These are phyloP conservation scores for Fusarium siculi DNA, from an alignment of 2,329 filamentous ascomycete species.

Conservation along the genomic window DNA sequence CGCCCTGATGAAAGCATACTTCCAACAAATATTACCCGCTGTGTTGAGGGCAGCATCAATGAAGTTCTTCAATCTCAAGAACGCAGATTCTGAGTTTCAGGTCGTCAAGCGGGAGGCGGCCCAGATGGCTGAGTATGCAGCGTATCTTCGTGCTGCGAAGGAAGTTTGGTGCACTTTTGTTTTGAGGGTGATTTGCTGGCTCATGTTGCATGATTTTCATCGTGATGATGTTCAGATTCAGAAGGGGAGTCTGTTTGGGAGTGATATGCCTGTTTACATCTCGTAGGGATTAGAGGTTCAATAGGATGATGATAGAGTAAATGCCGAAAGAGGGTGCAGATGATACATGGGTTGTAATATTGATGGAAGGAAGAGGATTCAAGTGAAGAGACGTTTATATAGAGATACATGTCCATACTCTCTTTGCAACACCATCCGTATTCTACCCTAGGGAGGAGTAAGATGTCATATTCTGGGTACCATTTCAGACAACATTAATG, in stretches of 20 bases:
- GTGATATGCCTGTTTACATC: slow-evolving; percentile 11
- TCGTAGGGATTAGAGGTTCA: not conserved
- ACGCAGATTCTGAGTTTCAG: slow-evolving; percentile 4
- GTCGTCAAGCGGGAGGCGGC: not conserved
- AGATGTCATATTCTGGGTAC: too few species aligned
- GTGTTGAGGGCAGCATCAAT: not conserved
- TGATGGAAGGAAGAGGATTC: too few species aligned
- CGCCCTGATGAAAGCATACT: not conserved
- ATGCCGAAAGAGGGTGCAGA: not conserved
- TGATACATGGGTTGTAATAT: too few species aligned
- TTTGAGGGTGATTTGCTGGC: slow-evolving; percentile 19
- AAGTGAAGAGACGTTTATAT: not conserved
- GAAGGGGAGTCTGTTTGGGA: slow-evolving; percentile 6
- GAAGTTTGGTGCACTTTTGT: slow-evolving; percentile 8
- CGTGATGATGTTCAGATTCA: slow-evolving; percentile 5
- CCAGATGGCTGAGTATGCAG: slow-evolving; percentile 1
- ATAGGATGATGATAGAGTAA: too few species aligned
- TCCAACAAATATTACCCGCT: not conserved
- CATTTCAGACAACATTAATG: too few species aligned
- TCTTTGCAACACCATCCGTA: not conserved
- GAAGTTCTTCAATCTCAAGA: slow-evolving; percentile 1
- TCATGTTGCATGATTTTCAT: slow-evolving; percentile 12
- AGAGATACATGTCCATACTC: not conserved
- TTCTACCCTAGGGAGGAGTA: too few species aligned
- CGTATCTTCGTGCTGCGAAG: not conserved